Evolutionary conservation across 495 filamentous ascomycete species (phyloP), one percentile per base, ranked within the genome.

Genomic region (Lasiosphaeriaceae sp.): DNA sequence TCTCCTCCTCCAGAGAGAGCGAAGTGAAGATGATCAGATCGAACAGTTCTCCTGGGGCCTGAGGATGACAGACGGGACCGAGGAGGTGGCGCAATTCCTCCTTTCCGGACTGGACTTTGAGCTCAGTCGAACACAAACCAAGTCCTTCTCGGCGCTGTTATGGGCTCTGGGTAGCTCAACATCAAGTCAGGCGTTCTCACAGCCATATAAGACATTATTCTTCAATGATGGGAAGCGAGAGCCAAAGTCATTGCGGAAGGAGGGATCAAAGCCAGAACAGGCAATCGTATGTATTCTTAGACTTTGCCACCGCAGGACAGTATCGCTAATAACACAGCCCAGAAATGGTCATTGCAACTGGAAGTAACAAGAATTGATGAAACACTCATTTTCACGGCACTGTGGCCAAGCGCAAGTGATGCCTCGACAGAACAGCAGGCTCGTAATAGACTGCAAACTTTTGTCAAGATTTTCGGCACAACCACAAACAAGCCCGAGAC

Each of bases 301-400:
- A 1, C 22, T n/a, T 11, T 14, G 7, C 26, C 9, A 16, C 11
- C 11, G 5, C 37, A 26, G 19, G 17, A 26, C 34, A 26, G 12
- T 34, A 20, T 16, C 55, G 35, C 39, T 5, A 12, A 11, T 51
- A 11, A 51, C 49, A 51, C 19, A 14, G 51, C 47, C 5, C 17
- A 41, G 57, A 46, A 57, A 19, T 64, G 54, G 54, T 34, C 12
- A 11, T 58, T 61, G 41, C 61, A 56, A 37, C 35, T 64, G 0
- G 54, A 60, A n/a, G 47, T 58, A 1, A 31, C 54, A 4, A 50
- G 44, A 29, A 17, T 52, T 34, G 41, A 23, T 0, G 37, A 37
- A 1, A 45, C 24, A 2, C 60, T 66, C 54, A 53, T 46, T 1
- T 41, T 66, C 17, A 47, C 56, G 29, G 53, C 50, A 4, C 35